Evolutionary conservation across 352 stramenopile genomes (phyloP), one percentile per base, ranked within the genome.

Genomic region (Pythium phragmiticola): DNA sequence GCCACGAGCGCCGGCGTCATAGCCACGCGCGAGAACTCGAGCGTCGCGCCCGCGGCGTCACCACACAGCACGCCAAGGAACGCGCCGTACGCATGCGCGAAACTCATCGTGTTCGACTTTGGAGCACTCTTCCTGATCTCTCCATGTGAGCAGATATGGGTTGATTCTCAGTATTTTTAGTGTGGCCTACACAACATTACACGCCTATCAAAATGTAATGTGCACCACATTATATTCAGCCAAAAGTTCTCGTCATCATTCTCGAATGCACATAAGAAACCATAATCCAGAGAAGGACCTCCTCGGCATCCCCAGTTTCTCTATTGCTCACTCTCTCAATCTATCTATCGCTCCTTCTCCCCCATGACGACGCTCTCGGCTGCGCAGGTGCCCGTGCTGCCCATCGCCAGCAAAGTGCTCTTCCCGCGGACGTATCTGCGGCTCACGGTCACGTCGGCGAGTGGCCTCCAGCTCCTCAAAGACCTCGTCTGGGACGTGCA

Each of bases 351-450:
- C 37, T 28, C 28, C 14, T 21, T 41, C 21, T 46, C 8, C 28
- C 19, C 21, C 19, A 17, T 59, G 11, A 9, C 36, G 8, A 23
- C 39, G 23, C 3, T 36, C 45, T 56, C 73, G 39, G 50, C 76
- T 59, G 60, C 76, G 68, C 63, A 75, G 65, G 60, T 90, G 60
- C 82, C 84, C 48, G 76, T 92, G 60, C 69, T 92, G 65, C 77
- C 84, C 52, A 74, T 92, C 26, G 75, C 84, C 39, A 71, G 77
- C 58, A 82, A 87, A 49, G 84, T 92, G 51, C 78, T 92, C 37
- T 92, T 92, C 65, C 84, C 84, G 13, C 74, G 75, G 34, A 89
- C 81, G 56, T 90, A 92, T 57, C 69, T 90, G 67, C 84, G 84
- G 36, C 75, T 92, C 23, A 71, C 80, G 52, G 82, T 90, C 56